Conservation (phyloP, 768 basidiomycete genomes). For the Neoboletus magnificus region DNA sequence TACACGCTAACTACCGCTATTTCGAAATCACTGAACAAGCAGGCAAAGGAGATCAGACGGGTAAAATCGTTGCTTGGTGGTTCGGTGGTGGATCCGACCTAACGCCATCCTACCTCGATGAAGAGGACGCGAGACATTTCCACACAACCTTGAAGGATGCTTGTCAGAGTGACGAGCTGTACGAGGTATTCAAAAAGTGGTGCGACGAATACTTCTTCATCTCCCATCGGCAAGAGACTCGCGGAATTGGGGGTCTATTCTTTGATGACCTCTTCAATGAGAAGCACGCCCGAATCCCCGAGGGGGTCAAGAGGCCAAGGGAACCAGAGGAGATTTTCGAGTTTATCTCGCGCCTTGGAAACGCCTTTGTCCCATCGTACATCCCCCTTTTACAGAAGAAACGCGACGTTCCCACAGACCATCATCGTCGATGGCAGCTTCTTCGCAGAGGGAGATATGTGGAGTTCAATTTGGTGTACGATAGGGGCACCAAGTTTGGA, state of each 20-base stretch:
- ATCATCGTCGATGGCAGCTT: constrained; percentile 88
- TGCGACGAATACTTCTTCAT: constrained; percentile 98
- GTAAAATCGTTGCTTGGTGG: constrained; percentile 87
- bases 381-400: constrained; percentile 76
- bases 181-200: constrained; percentile 86
- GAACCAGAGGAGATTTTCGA: constrained; percentile 70
- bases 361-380: constrained; percentile 87
- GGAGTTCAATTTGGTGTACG: constrained; percentile 89
- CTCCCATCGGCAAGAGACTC: constrained; percentile 77
- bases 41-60: constrained; percentile 34
- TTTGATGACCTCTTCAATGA: constrained; percentile 86
- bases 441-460: constrained; percentile 89
- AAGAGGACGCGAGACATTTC: constrained; percentile 85
- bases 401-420: constrained; percentile 56
- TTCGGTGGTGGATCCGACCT: constrained; percentile 96
- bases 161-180: constrained; percentile 71
- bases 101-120: constrained; percentile 89
- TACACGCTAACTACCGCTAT: constrained; percentile 96
- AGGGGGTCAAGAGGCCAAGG: constrained; percentile 46
- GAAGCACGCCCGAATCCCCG: constrained; percentile 57
- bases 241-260: constrained; percentile 94
- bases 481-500: constrained; percentile 86
- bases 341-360: constrained; percentile 67
- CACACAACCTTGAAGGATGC: constrained; percentile 73
- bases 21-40: constrained; percentile 79